A percentile compares a stretch with the other conserved stretches of the same genome.
Evolutionary conservation across 2,329 filamentous ascomycete genomes (phyloP).

Genomic region (Fusarium incarnatum): DNA sequence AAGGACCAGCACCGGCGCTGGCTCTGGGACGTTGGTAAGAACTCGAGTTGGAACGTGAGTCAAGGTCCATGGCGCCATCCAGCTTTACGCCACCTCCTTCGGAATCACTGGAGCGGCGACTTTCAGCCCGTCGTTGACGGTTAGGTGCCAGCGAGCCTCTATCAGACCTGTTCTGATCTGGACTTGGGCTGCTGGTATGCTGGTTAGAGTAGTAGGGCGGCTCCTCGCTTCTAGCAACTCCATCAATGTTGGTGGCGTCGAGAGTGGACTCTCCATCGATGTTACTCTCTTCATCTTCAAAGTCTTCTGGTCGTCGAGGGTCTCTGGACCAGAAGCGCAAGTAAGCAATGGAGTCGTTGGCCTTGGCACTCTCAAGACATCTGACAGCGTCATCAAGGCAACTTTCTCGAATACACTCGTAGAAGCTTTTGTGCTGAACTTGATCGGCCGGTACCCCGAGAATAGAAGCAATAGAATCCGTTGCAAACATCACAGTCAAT

Average conservation of each 20-base stretch:
- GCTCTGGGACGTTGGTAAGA: neutral
- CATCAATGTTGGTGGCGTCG: slow-evolving; percentile 1
- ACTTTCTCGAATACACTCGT: slow-evolving; percentile 84
- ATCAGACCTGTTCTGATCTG: neutral
- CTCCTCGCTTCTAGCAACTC: slow-evolving; percentile 2
- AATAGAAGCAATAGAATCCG: slow-evolving; percentile 78
- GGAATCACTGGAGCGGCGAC: slow-evolving; percentile 54
- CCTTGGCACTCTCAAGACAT: slow-evolving; percentile 86
- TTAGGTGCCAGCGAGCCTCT: neutral
- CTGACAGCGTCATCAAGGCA: slow-evolving; percentile 81
- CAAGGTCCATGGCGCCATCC: slow-evolving; percentile 57
- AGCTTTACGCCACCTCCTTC: slow-evolving; percentile 61
- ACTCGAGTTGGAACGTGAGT: slow-evolving; percentile 42
- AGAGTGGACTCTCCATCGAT: slow-evolving; percentile 44
- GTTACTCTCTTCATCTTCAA: slow-evolving; percentile 56
- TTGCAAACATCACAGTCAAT: slow-evolving; percentile 87
- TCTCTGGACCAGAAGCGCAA: slow-evolving; percentile 87
- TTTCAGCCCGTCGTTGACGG: slow-evolving; percentile 22
- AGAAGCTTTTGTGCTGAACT: slow-evolving; percentile 83
- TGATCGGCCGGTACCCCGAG: slow-evolving; percentile 77
- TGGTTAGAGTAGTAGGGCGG: slow-evolving; percentile 2
- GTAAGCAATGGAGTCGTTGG: slow-evolving; percentile 91
- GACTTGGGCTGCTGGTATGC: neutral
- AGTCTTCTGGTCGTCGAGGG: slow-evolving; percentile 69
- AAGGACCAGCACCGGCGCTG: slow-evolving; percentile 40